Evolutionary conservation across 2,329 filamentous ascomycete species (phyloP), one percentile per base, ranked within the genome.

Genomic region (Nemania bipapillata): DNA sequence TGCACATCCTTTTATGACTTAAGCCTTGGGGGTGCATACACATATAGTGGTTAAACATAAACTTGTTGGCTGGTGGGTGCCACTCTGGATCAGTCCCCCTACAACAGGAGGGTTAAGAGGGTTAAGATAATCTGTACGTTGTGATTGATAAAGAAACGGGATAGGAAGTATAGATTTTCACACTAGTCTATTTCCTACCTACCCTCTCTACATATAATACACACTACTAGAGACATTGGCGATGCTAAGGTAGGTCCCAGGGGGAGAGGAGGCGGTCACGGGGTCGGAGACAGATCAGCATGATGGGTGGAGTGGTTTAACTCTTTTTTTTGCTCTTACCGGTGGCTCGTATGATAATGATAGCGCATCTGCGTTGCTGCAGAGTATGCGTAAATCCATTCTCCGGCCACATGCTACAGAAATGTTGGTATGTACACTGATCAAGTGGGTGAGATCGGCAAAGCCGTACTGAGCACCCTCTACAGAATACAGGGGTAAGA

Each of bases 251-350:
- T 26, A 35, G 66, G 52, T 63, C 35, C 50, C 45, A 63, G 40
- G 55, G 52, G 65, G 45, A 45, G 53, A 15, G 37, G 58, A 68
- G 61, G 68, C 68, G 68, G 68, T 70, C 68, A 70, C 65, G 53
- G 59, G 54, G 40, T 35, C 54, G 68, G 62, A 59, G 61, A 53
- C 62, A 42, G 65, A 70, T 70, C 62, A 65, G 55, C 62, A 62
- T 17, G n/a, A 53, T 37, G 55, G 65, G 64, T 67, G 68, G 65
- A 68, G 61, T 70, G 56, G 47, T 47, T 57, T 53, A 52, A 54
- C 22, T 58, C n/a, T 58, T 57, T n/a, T 42, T 57, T 30, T 57
- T 60, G 47, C 49, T 66, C 58, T 60, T 62, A 56, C 53, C 47
- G 63, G 57, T 62, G n/a, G 58, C 61, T 64, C 61, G 65, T 68